Base-by-base conservation (phyloP, 345 rosid genomes). In the Excoecaria cochinchinensis region DNA sequence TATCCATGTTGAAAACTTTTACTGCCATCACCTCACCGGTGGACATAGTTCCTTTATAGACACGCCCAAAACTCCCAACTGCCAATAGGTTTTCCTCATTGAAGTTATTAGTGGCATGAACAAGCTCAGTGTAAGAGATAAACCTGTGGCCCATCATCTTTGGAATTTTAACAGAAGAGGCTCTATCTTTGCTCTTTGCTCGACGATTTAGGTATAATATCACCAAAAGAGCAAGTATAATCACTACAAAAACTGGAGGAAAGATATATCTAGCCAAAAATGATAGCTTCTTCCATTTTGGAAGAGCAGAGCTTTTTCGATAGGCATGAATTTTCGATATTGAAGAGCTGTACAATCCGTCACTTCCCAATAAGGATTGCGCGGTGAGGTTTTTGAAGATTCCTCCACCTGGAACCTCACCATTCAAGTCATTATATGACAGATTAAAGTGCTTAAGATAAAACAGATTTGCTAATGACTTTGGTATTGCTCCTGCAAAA, bases 61-160 rank as follows among this genome's bases (percentile, higher is more conserved):
- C 65, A 24, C 38, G 24, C 24, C 65, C 65, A 31, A 60, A 60
- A 60, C 39, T 60, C 65, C 65, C 65, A 13, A 11, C 65, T 60
- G 39, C 65, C 65, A 60, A 60, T 39, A 60, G 65, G 65, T 24
- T 60, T 60, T 60, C 65, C 24, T 60, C 65, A 60, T 11, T 60
- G 17, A 60, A 60, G 16, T 21, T 60, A 4, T 31, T 12, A 60
- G 65, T 60, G 39, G 65, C 65, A 60, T 24, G 65, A 60, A 60
- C 39, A 60, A 60, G 65, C 65, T 60, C 65, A 60, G 22, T 60
- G 40, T 60, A 60, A 11, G 65, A 8, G 24, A 60, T 60, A 60
- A 60, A 60, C 13, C 40, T 60, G 39, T 60, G 40, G 39, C 13
- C 17, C 13, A 24, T 1, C 65, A 9, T 4, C 1, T 31, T 8